A percentile compares a stretch with the other conserved stretches of the same genome.
phyloP scores from a whole-genome alignment of 2,329 filamentous ascomycete genomes.

The Curvularia sp. region DNA sequence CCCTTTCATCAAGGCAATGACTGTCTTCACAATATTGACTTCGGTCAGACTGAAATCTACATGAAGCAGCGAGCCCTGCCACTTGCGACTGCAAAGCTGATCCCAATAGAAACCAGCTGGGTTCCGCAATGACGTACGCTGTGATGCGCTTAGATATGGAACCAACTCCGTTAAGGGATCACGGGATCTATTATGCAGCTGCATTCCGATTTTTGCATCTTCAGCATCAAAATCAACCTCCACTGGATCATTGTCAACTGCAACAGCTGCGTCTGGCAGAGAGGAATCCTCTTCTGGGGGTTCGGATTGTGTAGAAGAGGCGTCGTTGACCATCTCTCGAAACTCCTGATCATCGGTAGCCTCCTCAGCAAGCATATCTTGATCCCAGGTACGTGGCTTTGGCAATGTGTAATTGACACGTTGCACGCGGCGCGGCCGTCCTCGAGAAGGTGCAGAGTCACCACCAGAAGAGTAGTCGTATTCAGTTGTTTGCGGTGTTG shows the following conservation, averaged over 20 bases:
- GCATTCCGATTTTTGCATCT: slow-evolving; percentile 33
- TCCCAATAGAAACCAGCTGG: slow-evolving; percentile 36
- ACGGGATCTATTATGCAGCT: background rate
- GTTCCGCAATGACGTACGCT: slow-evolving; percentile 30
- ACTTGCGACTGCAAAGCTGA: slow-evolving; percentile 28
- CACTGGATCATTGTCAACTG: slow-evolving; percentile 29
- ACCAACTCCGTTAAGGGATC: slow-evolving; percentile 3
- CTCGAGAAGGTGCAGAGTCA: slow-evolving; percentile 24
- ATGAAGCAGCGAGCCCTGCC: slow-evolving; percentile 44
- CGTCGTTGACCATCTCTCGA: background rate
- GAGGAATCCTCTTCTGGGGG: slow-evolving; percentile 24
- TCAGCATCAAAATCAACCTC: slow-evolving; percentile 28
- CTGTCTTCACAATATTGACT: slow-evolving; percentile 31
- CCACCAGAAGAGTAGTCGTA: slow-evolving; percentile 31
- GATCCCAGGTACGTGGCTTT: slow-evolving; percentile 13
- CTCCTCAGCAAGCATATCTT: slow-evolving; percentile 1
- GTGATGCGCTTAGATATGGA: slow-evolving; percentile 39
- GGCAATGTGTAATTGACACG: slow-evolving; percentile 42
- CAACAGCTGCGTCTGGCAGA: slow-evolving; percentile 19
- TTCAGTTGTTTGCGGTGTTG: slow-evolving; percentile 12
- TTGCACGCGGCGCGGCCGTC: slow-evolving; percentile 33
- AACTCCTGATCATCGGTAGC: slow-evolving; percentile 16
- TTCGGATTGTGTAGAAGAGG: slow-evolving; percentile 14
- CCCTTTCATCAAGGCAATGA: slow-evolving; percentile 16
- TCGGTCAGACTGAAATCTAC: slow-evolving; percentile 45